Base-by-base conservation (phyloP, 768 basidiomycete genomes). In the Boletus bicolor region DNA sequence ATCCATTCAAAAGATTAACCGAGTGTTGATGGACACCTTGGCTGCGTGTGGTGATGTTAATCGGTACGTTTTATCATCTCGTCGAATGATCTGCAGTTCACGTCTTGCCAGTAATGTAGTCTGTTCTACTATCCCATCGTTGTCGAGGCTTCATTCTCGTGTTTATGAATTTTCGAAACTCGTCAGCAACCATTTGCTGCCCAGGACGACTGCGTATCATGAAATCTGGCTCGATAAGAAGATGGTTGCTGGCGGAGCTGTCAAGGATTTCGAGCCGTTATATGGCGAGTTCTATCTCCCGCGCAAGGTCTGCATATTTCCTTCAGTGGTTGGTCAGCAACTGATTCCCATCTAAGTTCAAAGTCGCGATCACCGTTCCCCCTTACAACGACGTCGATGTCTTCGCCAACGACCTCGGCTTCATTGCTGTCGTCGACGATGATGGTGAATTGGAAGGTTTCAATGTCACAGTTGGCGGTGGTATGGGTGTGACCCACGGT, bases 201-300 rank as follows among this genome's bases (percentile, higher is more conserved):
- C 97, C 21, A 81, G 85, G 44, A 98, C 95, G 5, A 84, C 85
- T 5, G 97, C 97, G 6, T 98, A 99, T 71, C 93, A 98, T 68
- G 97, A 99, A 74, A 98, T 99, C 59, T 99, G 96, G 96, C 79
- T 98, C 42, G 94, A 98, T 76, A 95, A 97, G 77, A 97, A 97
- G 77, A 75, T 93, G 63, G 89, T 99, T 49, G 92, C 89, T 5
- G 97, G 96, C 17, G 94, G 93, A 36, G 93, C 94, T 6, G 73
- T 97, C 57, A 90, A 94, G 68, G 94, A 97, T 73, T 84, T 92
- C 61, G 97, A 99, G 73, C 97, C 97, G 2, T 73, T 98, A n/a
- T 99, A 98, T 68, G 97, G 97, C 37, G 88, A 92, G 69, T 95
- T 95, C 74, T 98, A 99, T 75, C 80, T 99, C 21, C 96, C 96